phyloP scores from a whole-genome alignment of 2,329 filamentous ascomycete species.

The Paecilomyces sp. region DNA sequence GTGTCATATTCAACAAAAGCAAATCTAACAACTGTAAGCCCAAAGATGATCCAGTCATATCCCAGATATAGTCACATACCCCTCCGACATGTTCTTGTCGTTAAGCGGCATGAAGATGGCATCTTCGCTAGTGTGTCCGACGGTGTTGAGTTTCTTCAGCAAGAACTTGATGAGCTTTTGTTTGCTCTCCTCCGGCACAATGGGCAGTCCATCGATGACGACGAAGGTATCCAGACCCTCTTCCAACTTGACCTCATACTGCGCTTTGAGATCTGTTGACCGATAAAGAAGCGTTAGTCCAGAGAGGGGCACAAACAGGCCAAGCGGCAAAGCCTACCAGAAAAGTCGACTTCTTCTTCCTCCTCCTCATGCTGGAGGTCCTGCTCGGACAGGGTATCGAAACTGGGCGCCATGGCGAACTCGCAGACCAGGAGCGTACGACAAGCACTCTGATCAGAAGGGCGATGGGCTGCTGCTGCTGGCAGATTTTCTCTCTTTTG shows the following conservation, averaged over 20 bases:
- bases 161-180: conserved; percentile 94
- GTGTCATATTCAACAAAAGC: conserved; percentile 96
- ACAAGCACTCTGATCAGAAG: conserved; percentile 14
- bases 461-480: not conserved
- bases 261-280: conserved; percentile 69
- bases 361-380: conserved; percentile 78
- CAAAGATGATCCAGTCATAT: conserved; percentile 6
- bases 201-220: conserved; percentile 86
- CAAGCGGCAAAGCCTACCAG: conserved; percentile 39
- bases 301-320: conserved; percentile 20
- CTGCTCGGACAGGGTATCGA: conserved; percentile 85
- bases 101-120: conserved; percentile 90
- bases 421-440: conserved; percentile 5
- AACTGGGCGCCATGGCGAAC: conserved; percentile 82
- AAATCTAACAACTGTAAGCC: conserved; percentile 52
- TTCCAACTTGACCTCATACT: conserved; percentile 92
- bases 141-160: conserved; percentile 81
- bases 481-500: conserved; percentile 1
- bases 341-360: conserved; percentile 90
- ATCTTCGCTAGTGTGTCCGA: conserved; percentile 79
- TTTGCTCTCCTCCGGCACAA: conserved; percentile 83
- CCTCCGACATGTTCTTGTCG: conserved; percentile 76
- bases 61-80: conserved; percentile 49
- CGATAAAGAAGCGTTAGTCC: conserved; percentile 9
- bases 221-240: conserved; percentile 95